Conservation (phyloP, 2,329 filamentous ascomycete genomes). For the Coniella vitis region DNA sequence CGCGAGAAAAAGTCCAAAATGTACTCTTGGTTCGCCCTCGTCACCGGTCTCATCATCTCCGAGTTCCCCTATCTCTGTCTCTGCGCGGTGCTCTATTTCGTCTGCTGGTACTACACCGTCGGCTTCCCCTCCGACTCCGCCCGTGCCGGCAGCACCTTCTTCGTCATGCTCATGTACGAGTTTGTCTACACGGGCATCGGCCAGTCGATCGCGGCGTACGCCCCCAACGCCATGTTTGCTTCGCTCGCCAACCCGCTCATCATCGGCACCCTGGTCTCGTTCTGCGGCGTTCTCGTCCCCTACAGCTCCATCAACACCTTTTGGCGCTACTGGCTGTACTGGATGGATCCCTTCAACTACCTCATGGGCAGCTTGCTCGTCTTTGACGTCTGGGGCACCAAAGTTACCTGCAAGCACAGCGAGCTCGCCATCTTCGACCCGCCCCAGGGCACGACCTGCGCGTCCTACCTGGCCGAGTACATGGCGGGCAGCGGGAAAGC, state of each 20-base stretch:
- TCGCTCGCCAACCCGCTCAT: constrained; percentile 50
- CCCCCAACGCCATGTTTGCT: constrained; percentile 54
- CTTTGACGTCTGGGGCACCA: constrained; percentile 38
- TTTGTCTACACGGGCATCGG: constrained; percentile 55
- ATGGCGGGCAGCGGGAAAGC: constrained; percentile 37
- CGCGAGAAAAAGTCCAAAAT: constrained; percentile 56
- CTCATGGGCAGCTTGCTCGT: constrained; percentile 49
- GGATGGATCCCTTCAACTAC: constrained; percentile 56
- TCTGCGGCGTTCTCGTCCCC: constrained; percentile 70
- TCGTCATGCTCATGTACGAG: constrained; percentile 53
- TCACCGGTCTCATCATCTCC: constrained; percentile 43
- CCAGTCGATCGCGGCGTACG: constrained; percentile 55
- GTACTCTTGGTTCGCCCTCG: constrained; percentile 54
- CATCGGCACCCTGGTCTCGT: constrained; percentile 54
- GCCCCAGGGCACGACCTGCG: constrained; percentile 46
- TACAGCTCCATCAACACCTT: constrained; percentile 55
- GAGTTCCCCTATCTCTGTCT: constrained; percentile 39
- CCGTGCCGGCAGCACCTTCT: constrained; percentile 37
- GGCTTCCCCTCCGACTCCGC: constrained; percentile 35
- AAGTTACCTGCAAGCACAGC: constrained; percentile 27
- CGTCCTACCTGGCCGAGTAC: constrained; percentile 47
- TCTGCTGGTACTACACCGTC: constrained; percentile 53
- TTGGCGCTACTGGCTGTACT: constrained; percentile 63
- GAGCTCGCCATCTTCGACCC: constrained; percentile 51
- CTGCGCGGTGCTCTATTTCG: constrained; percentile 40